A percentile compares a stretch with the other conserved stretches of the same genome.
Evolutionary conservation across 805 yeast genomes (phyloP).

Genomic region (Spathaspora arborariae): DNA sequence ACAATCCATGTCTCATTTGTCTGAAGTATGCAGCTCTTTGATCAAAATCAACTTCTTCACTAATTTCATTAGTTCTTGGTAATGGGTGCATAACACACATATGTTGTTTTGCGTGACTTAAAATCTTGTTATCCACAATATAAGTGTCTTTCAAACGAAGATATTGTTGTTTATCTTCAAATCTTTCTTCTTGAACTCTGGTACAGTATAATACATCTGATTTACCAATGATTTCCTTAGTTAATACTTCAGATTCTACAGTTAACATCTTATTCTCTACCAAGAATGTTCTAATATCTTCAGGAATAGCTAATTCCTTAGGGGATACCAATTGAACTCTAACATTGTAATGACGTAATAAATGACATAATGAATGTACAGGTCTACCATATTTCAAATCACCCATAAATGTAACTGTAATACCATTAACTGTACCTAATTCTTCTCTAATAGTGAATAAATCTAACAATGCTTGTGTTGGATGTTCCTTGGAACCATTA

Average conservation of each 20-base stretch:
- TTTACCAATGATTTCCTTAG: conserved; percentile 79
- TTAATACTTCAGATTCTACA: conserved; percentile 69
- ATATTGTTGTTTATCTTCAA: conserved; percentile 69
- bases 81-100: conserved; percentile 99
- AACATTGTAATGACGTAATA: conserved; percentile 89
- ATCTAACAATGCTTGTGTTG: conserved; percentile 97
- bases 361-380: conserved; percentile 90
- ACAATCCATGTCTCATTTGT: conserved; percentile 98
- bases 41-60: conserved; percentile 98
- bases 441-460: conserved; percentile 98
- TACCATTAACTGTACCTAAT: conserved; percentile 96
- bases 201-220: conserved; percentile 98
- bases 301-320: conserved; percentile 80
- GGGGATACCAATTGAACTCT: conserved; percentile 91
- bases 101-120: conserved; percentile 92
- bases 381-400: conserved; percentile 98
- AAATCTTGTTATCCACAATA: conserved; percentile 86
- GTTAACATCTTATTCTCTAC: conserved; percentile 63
- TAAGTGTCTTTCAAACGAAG: conserved; percentile 87
- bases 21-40: conserved; percentile 99
- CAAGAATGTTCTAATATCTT: conserved; percentile 64
- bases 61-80: conserved; percentile 94
- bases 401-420: conserved; percentile 98
- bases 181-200: conserved; percentile 97
- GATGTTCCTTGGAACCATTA: conserved; percentile 97